Evolutionary conservation across 192 early-diverging fungal species (phyloP).

Genomic region (Mycoemilia scoparia): DNA sequence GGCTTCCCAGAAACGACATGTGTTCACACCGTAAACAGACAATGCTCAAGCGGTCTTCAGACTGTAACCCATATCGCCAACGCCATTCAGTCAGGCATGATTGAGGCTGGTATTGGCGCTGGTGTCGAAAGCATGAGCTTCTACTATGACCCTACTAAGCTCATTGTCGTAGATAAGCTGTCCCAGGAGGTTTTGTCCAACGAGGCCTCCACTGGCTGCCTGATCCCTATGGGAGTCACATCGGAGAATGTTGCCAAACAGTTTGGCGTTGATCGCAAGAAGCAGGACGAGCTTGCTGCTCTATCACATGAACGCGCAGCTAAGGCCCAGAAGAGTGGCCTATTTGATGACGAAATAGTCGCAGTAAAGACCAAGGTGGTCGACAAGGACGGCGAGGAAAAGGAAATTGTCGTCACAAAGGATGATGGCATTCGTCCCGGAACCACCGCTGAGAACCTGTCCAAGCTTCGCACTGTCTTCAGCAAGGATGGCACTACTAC

Average conservation of each 20-base stretch:
- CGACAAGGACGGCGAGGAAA: constrained; percentile 66
- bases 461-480: constrained; percentile 82
- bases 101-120: constrained; percentile 84
- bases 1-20: constrained; percentile 73
- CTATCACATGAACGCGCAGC: constrained; percentile 67
- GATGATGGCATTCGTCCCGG: constrained; percentile 86
- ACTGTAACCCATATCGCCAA: constrained; percentile 73
- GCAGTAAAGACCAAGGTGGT: constrained; percentile 53
- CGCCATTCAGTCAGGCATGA: constrained; percentile 73
- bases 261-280: constrained; percentile 64
- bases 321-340: constrained; percentile 73
- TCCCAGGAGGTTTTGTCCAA: constrained; percentile 59
- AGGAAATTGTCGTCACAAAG: constrained; percentile 46
- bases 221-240: constrained; percentile 81
- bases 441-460: constrained; percentile 59
- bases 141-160: constrained; percentile 56
- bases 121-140: constrained; percentile 89
- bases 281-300: constrained; percentile 83
- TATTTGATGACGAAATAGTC: constrained; percentile 83
- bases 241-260: constrained; percentile 93
- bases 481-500: constrained; percentile 67
- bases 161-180: constrained; percentile 47
- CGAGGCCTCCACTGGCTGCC: constrained; percentile 60
- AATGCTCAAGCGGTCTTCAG: constrained; percentile 86
- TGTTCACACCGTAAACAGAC: constrained; percentile 75